Evolutionary conservation across 768 basidiomycete genomes (phyloP).

Genomic region (Leccinum incarnatum): DNA sequence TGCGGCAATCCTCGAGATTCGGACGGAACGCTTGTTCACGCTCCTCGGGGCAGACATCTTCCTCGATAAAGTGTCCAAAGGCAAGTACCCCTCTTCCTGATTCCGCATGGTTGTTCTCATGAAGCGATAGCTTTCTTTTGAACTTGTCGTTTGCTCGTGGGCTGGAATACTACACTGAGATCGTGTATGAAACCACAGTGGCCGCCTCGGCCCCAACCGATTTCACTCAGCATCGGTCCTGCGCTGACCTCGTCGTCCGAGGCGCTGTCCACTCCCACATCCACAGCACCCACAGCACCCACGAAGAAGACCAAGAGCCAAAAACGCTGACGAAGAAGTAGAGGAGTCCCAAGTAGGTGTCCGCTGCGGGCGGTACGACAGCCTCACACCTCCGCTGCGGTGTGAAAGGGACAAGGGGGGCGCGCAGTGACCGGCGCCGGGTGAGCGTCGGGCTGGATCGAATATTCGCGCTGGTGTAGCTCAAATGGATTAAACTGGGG

Average conservation of each 20-base stretch:
- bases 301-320: slow-evolving; percentile 42
- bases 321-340: slow-evolving; percentile 65
- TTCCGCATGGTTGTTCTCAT: neutral
- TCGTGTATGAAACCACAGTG: slow-evolving; percentile 95
- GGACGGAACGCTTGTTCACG: too few relatives aligned
- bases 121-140: slow-evolving; percentile 76
- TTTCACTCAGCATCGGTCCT: slow-evolving; percentile 49
- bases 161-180: slow-evolving; percentile 97
- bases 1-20: too few relatives aligned
- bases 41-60: slow-evolving; percentile 70
- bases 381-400: slow-evolving; percentile 73
- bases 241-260: slow-evolving; percentile 29
- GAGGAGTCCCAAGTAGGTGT: slow-evolving; percentile 94
- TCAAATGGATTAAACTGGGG: slow-evolving; percentile 76
- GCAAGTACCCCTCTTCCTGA: neutral
- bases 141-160: slow-evolving; percentile 67
- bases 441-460: slow-evolving; percentile 92
- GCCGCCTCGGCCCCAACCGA: slow-evolving; percentile 92
- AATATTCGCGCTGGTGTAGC: slow-evolving; percentile 88
- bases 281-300: slow-evolving; percentile 4
- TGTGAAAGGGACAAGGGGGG: slow-evolving; percentile 68
- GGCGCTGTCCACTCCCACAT: slow-evolving; percentile 20
- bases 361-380: slow-evolving; percentile 50
- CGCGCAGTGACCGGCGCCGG: slow-evolving; percentile 77
- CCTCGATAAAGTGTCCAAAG: slow-evolving; percentile 60